Base-by-base conservation (phyloP, 2,329 filamentous ascomycete genomes). In the Ophiosphaerella narmari region DNA sequence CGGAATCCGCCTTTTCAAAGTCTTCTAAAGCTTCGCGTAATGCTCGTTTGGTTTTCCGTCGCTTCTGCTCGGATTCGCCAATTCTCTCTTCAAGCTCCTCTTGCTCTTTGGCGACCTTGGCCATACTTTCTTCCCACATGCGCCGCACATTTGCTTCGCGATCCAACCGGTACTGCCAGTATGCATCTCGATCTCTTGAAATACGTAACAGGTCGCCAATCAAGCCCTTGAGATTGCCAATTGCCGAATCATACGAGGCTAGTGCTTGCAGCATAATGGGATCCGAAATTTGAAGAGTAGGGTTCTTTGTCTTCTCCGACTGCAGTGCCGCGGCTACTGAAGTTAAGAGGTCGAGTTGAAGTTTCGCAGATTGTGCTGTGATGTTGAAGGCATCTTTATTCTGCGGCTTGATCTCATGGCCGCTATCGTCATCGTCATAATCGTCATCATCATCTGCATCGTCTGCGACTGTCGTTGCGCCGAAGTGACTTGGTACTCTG, bases 91-190 rank as follows among this genome's bases (percentile, higher is more conserved):
- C 91, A 1, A 99, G 82, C 43, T 91, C 84, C 74, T 97, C 94
- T 64, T 99, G 94, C 71, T 99, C 94, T 48, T 86, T 86, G 14
- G 92, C 94, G n/a, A 99, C 89, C 64, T 92, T 87, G 8, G 94
- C 91, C 94, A 99, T 72, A 74, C 92, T 97, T 66, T 99, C 94
- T 75, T 99, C 94, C 94, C 94, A 99, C 85, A 99, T 90, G 52
- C 90, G 87, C 33, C 94, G 86, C 76, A 97, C 88, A 69, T 96
- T 90, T 37, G 87, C 87, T 75, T 99, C 94, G 46, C 91, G 87
- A 61, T 96, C 92, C 35, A 99, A 80, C 12, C 92, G 87, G 70
- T 96, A 95, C 72, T 97, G 93, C 94, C 94, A 99, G 71, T 96
- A 96, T 0, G 91, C 86, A 73, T 99, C 94, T 43, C 95, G 88